Conservation (phyloP, 768 basidiomycete species). For the Boletus subcaerulescens region DNA sequence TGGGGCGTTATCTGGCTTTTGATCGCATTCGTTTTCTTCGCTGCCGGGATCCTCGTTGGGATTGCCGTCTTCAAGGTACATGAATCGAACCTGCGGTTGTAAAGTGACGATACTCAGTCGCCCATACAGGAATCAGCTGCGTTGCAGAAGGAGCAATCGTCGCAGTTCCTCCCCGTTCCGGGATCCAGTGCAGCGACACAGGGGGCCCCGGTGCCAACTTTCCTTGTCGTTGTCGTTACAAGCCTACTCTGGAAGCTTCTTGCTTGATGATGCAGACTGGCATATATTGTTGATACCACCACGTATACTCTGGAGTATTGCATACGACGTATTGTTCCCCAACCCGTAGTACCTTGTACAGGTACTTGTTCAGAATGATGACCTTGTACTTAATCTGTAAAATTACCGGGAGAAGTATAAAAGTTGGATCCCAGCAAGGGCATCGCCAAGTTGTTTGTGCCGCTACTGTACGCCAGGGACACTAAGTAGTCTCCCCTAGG, state of each 20-base stretch:
- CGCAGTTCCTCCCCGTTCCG: slow-evolving; percentile 60
- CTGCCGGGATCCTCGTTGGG: slow-evolving; percentile 71
- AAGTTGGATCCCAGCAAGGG: too few relatives aligned
- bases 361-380: too few relatives aligned
- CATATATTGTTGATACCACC: background rate
- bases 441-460: too few relatives aligned
- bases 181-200: slow-evolving; percentile 41
- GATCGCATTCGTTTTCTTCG: slow-evolving; percentile 71
- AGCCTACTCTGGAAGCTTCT: slow-evolving; percentile 27
- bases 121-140: slow-evolving; percentile 51
- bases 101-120: background rate
- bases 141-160: slow-evolving; percentile 50
- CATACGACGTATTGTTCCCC: slow-evolving; percentile 7
- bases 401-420: too few relatives aligned
- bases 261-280: background rate
- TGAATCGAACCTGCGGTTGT: background rate
- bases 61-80: slow-evolving; percentile 77
- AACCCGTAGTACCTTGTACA: too few relatives aligned
- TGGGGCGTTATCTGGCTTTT: slow-evolving; percentile 92
- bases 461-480: too few relatives aligned
- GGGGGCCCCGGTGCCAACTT: slow-evolving; percentile 26
- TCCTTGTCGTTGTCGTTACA: slow-evolving; percentile 21
- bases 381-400: too few relatives aligned
- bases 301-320: background rate
- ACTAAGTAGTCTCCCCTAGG: too few relatives aligned